Conservation (phyloP, 2,329 filamentous ascomycete species). For the Exophiala viscosa region DNA sequence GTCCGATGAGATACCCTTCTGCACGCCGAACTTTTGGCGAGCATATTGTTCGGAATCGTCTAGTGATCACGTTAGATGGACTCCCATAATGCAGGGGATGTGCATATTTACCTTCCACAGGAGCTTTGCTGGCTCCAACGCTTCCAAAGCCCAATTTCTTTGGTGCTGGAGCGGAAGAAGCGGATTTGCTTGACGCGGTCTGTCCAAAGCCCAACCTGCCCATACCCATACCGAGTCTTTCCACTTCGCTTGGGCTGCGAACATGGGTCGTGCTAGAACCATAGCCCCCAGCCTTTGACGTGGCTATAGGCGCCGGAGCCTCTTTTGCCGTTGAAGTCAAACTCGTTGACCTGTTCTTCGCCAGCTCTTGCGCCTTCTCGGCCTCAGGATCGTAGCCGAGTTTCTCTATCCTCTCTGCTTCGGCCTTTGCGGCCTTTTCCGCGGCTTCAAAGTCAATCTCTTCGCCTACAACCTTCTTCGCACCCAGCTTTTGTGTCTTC, state of each 20-base stretch:
- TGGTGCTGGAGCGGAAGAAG: constrained; percentile 51
- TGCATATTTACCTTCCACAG: constrained; percentile 58
- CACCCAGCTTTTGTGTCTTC: constrained; percentile 78
- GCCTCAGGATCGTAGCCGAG: constrained; percentile 93
- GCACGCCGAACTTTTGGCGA: constrained; percentile 79
- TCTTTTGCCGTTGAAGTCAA: constrained; percentile 43
- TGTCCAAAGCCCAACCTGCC: constrained; percentile 84
- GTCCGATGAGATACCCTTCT: constrained; percentile 96
- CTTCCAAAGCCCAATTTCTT: constrained; percentile 88
- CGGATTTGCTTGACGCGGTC: constrained; percentile 53
- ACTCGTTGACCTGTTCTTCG: constrained; percentile 36
- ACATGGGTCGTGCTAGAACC: constrained; percentile 55
- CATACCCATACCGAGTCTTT: constrained; percentile 86
- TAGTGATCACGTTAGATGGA: constrained; percentile 32
- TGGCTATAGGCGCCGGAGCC: constrained; percentile 71
- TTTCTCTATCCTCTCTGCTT: constrained; percentile 92
- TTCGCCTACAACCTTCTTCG: constrained; percentile 80
- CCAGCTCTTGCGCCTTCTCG: constrained; percentile 55
- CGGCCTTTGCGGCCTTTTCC: constrained; percentile 94
- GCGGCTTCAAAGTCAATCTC: constrained; percentile 94
- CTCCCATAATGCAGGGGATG: not conserved
- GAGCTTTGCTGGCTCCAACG: constrained; percentile 68
- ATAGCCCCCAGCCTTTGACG: constrained; percentile 55
- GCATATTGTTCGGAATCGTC: constrained; percentile 79
- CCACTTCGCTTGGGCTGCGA: constrained; percentile 69